Base-by-base conservation (phyloP, 2,329 filamentous ascomycete species). In the Coniochaeta pulveracea region DNA sequence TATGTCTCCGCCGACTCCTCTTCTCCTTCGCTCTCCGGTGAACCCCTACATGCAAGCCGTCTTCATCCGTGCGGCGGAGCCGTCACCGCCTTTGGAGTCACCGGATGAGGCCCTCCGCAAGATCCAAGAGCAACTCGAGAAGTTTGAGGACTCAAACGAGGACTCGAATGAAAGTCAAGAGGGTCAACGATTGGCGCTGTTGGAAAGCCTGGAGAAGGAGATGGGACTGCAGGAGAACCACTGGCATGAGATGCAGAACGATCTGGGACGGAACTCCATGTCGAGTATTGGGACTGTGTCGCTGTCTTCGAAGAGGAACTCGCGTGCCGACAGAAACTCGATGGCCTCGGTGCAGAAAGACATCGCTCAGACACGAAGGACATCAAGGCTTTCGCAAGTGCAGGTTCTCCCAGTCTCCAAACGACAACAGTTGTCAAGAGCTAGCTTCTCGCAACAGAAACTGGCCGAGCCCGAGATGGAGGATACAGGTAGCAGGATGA, bases 161-260 rank as follows among this genome's bases (percentile, higher is more conserved):
- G 55, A 54, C 10, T 50, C 51, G 1, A 47, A 47, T 6, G 56
- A 55, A 34, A 62, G 52, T 40, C 52, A 61, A 18, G n/a, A n/a
- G n/a, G 53, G 56, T 10, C 57, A 58, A 35, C 57, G 63, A 18
- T 52, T 69, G 37, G 61, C 58, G 21, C 57, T 77, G 3, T 54
- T 80, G 2, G 65, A 71, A 19, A 66, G 73, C 38, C 55, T 80
- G 2, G 76, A 80, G 46, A 58, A 57, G 39, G 76, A 80, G 49
- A 72, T 80, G 63, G 70, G 66, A 1, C 50, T 63, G 41, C 69
- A 80, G 46, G 71, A 76, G 46, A 61, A 60, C 34, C 64, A 69
- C 41, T 80, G 75, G 76, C 64, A 69, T 36, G 55, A 64, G 32
- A 63, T 78, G 54, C 70, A 72, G 36, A 55, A 63, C 17, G 63